Evolutionary conservation across 768 basidiomycete genomes (phyloP).

Genomic region (Cystobasidium onofrii): DNA sequence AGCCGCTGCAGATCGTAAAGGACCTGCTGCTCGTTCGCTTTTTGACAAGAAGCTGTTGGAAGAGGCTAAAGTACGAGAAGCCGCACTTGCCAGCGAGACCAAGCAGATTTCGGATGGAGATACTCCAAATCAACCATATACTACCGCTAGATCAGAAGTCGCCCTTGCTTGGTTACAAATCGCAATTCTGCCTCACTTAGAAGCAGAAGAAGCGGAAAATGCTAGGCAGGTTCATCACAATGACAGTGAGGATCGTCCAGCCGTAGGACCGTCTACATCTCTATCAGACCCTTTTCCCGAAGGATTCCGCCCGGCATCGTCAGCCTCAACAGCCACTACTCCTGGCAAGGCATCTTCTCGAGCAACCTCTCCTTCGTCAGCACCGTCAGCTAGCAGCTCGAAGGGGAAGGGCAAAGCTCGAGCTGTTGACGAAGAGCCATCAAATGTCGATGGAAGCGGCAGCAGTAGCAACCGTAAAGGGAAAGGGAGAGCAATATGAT

Average conservation of each 20-base stretch:
- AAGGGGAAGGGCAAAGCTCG: slow-evolving; percentile 22
- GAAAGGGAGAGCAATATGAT: slow-evolving; percentile 3
- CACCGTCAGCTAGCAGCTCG: background rate
- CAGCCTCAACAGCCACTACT: background rate
- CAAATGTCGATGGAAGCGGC: background rate
- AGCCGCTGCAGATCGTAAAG: background rate
- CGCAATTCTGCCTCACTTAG: slow-evolving; percentile 26
- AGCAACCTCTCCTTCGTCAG: background rate
- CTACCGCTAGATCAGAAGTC: slow-evolving; percentile 37
- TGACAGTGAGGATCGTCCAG: background rate
- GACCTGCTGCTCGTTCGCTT: background rate
- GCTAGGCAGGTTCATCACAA: background rate
- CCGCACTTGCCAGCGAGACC: background rate
- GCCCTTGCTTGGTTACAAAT: slow-evolving; percentile 35
- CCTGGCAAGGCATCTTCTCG: background rate
- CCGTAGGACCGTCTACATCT: background rate
- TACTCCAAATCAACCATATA: slow-evolving; percentile 28
- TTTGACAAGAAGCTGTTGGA: slow-evolving; percentile 21
- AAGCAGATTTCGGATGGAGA: background rate
- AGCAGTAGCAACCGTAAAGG: background rate
- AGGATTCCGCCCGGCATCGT: background rate
- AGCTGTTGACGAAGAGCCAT: background rate
- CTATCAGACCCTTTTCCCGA: background rate
- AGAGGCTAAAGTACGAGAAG: slow-evolving; percentile 25
- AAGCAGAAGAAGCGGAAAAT: background rate